Evolutionary conservation across 768 basidiomycete species (phyloP), one percentile per base, ranked within the genome.

Genomic region (Termitomyces sp.): DNA sequence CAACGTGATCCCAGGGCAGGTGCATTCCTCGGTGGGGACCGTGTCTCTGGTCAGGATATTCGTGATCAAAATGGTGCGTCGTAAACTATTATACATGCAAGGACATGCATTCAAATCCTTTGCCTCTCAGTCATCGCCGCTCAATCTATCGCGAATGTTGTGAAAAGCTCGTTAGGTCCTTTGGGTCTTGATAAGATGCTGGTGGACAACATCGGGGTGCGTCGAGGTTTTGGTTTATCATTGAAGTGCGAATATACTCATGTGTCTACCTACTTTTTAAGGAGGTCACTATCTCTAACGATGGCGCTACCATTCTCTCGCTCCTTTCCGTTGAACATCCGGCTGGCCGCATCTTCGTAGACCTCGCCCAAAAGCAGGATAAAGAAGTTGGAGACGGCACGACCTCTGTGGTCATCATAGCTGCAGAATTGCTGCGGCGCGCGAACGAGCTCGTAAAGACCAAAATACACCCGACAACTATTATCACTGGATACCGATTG

Each of bases 261-360:
- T 30, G 48, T 7, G 40, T 14, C 48, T 35, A 44, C 36, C 53
- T 54, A 57, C 53, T 53, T 36, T 56, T 62, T 54, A 58, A 96
- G 94, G 97, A 99, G 81, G 95, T 98, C 30, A 98, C 97, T 32
- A 98, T 99, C 70, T 98, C 97, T 48, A 99, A 99, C 74, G 97
- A 98, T 75, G 97, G 97, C 49, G 97, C 97, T 16, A 98, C 97
- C n/a, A 99, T 99, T 65, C 85, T 99, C 40, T 88, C 92, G 24
- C 80, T 98, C 20, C 79, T 98, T 42, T 86, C 93, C 16, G 95
- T 99, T 46, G 93, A 97, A 66, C 94, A 98, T 69, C 97, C 97
- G 28, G 97, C 97, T 4, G 97, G 94, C 22, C 88, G 92, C 62
- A 94, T 99, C 61, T 94, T 99, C 63, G 95, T 98, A 48, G 94